Evolutionary conservation across 2,329 filamentous ascomycete genomes (phyloP).

Genomic region (Emergomyces africanus): DNA sequence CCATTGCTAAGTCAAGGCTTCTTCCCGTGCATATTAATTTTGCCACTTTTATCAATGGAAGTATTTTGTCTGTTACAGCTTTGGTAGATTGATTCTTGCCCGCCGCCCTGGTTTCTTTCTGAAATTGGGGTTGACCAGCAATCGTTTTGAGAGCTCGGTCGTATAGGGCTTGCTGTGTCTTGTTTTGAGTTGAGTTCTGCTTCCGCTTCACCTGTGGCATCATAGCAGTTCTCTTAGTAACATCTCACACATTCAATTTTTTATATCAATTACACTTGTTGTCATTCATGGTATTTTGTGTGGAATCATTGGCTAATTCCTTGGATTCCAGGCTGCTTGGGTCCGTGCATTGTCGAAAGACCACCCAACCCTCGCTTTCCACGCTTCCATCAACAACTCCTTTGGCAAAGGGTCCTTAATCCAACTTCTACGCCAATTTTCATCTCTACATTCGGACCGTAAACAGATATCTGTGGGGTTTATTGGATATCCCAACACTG

Average conservation of each 20-base stretch:
- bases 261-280: constrained; percentile 15
- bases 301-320: constrained; percentile 15
- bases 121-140: constrained; percentile 53
- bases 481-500: constrained; percentile 83
- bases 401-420: constrained; percentile 96
- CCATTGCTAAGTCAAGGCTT: constrained; percentile 79
- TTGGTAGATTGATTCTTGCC: constrained; percentile 85
- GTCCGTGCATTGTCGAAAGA: constrained; percentile 79
- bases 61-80: constrained; percentile 86
- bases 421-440: constrained; percentile 83
- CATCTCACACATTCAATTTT: constrained; percentile 71
- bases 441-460: constrained; percentile 70
- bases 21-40: constrained; percentile 35
- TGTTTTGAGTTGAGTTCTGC: constrained; percentile 95
- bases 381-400: constrained; percentile 86
- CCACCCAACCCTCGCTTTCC: constrained; percentile 87
- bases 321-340: constrained; percentile 65
- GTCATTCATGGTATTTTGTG: constrained; percentile 14
- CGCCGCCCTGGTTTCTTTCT: constrained; percentile 51
- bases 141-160: constrained; percentile 81
- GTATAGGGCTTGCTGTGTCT: constrained; percentile 65
- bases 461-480: constrained; percentile 93
- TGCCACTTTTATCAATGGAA: constrained; percentile 47
- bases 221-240: constrained; percentile 95
- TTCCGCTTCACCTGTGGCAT: constrained; percentile 47